Conservation (phyloP, 208 protist genomes). For the Tritrichomonas foetus region DNA sequence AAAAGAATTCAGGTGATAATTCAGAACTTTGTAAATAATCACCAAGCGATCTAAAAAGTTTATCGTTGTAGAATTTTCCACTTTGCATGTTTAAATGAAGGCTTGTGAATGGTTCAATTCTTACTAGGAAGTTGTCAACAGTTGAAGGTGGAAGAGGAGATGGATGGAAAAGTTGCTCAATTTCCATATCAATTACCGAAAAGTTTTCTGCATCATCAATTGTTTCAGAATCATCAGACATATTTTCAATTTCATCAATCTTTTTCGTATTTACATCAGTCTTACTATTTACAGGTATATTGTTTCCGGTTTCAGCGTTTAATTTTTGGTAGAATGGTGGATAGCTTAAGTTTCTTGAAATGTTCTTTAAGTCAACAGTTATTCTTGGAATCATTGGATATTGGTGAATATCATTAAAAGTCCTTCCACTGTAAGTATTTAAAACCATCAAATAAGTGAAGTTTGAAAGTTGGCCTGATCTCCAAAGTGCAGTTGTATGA, state of each 20-base stretch:
- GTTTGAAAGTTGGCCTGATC: not conserved
- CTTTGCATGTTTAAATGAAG: not conserved
- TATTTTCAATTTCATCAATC: not conserved
- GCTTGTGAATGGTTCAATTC: constrained; percentile 29
- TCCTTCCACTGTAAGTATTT: not conserved
- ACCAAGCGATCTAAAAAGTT: not conserved
- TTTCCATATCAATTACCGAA: not conserved
- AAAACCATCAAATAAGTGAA: not conserved
- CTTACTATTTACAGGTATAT: not conserved
- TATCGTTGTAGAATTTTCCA: not conserved
- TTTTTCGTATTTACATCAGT: not conserved
- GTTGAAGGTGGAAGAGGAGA: not conserved
- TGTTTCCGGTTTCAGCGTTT: not conserved
- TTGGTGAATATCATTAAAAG: not conserved
- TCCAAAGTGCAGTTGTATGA: not conserved
- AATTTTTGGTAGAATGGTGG: not conserved
- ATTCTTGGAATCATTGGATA: not conserved
- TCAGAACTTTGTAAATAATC: not conserved
- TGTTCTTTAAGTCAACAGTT: not conserved
- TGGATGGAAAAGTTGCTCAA: not conserved
- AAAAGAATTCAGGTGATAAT: constrained; percentile 65
- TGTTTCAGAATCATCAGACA: not conserved
- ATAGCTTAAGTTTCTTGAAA: not conserved
- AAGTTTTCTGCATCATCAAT: too few relatives aligned
- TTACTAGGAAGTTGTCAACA: not conserved